These are phyloP conservation scores for Amaranthus tricolor DNA, from an alignment of 179 eudicot genomes.

Conservation along the genomic window DNA sequence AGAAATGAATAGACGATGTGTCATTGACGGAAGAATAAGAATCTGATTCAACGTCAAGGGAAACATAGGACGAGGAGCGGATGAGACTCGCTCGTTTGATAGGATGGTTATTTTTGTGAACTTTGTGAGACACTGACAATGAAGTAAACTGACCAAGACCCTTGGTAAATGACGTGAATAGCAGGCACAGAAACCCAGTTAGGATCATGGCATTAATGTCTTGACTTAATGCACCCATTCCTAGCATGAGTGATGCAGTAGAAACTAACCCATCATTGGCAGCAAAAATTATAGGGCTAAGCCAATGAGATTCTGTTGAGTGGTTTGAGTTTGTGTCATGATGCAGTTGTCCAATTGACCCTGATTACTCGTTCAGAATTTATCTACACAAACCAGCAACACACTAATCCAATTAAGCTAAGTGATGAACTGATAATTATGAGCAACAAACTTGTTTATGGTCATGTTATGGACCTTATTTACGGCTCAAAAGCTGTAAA, in stretches of 20 bases:
- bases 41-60: conserved; percentile 1
- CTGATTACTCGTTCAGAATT: no score
- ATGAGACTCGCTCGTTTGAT: neutral
- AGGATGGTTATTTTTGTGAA: neutral
- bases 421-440: no score
- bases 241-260: conserved; percentile 54
- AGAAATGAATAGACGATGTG: neutral
- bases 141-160: conserved; percentile 46
- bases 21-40: neutral
- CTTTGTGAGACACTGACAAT: conserved; percentile 19
- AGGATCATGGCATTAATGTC: conserved; percentile 50
- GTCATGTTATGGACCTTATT: no score
- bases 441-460: no score
- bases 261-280: conserved; percentile 55
- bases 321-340: no score
- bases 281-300: conserved; percentile 38
- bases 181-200: conserved; percentile 46
- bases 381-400: no score
- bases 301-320: conserved; percentile 42
- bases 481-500: no score
- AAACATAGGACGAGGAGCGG: conserved; percentile 20
- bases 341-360: no score
- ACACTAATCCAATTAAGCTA: no score
- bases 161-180: conserved; percentile 57
- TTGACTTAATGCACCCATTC: conserved; percentile 48